Base-by-base conservation (phyloP, 176 grass and related monocot species). In the Tillandsia leiboldiana region DNA sequence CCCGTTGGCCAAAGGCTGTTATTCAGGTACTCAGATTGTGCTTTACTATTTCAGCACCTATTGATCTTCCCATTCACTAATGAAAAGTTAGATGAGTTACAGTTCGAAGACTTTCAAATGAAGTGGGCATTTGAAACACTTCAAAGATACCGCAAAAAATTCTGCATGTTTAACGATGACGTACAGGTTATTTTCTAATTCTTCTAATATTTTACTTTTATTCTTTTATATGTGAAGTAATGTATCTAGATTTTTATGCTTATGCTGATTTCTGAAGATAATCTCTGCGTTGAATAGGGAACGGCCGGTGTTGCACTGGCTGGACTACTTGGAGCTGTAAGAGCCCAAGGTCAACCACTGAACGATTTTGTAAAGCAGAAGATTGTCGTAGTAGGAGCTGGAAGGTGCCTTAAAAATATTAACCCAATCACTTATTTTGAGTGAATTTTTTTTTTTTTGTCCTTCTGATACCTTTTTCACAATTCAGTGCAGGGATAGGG, bases 51-150 rank as follows among this genome's bases (percentile, higher is more conserved):
- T 74, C 48, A 7, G 53, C 67, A 42, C 42, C 70, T 29, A 63
- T 27, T 68, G 49, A 52, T 78, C 74, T 14, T 78, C 27, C 27
- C 1, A 0, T 73, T 57, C 11, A 2, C 10, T 67, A 15, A 48
- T 26, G 12, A 15, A 69, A 77, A 33, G 69, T 75, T 29, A 58
- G 8, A 14, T 73, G 65, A 75, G 57, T 58, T 85, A 73, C 81
- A 97, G 94, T 97, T 97, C 13, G 94, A 97, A 65, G 94, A 97
- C 77, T 97, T 97, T 76, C 94, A 97, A 92, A 97, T 97, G 94
- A 97, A 97, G 83, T 97, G 94, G 94, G 94, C 89, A 67, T 97
- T 97, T 64, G 86, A 93, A 84, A 97, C 94, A 48, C 89, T 97
- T 66, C 86, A 90, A 48, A 89, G 94, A 69, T 97, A 97, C 72